These are phyloP conservation scores for Amaranthus cruentus DNA, from an alignment of 148 eudicot species.

Conservation along the genomic window DNA sequence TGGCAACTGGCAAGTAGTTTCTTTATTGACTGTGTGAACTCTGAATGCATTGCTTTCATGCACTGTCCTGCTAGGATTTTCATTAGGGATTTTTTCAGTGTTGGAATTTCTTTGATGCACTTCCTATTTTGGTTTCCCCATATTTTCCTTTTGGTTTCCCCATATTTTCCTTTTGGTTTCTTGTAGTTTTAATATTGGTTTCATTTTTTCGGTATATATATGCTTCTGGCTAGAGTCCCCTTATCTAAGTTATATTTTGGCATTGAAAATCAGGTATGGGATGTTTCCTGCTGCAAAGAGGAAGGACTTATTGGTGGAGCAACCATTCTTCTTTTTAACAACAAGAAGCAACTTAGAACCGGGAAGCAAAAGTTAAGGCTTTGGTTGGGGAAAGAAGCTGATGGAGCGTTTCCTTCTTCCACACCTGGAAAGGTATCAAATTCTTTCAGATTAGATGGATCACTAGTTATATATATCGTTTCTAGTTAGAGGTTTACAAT, in stretches of 20 bases:
- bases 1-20: background rate
- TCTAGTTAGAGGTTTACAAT: slow-evolving; percentile 8
- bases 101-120: background rate
- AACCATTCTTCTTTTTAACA: slow-evolving; percentile 83
- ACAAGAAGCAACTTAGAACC: slow-evolving; percentile 90
- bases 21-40: background rate
- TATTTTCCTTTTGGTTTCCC: background rate
- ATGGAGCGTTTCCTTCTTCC: slow-evolving; percentile 67
- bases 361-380: slow-evolving; percentile 96
- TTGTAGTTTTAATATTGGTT: background rate
- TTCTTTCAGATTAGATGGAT: slow-evolving; percentile 1
- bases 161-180: background rate
- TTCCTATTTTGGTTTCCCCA: background rate
- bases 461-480: background rate
- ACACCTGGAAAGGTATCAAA: slow-evolving; percentile 87
- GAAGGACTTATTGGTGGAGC: slow-evolving; percentile 96
- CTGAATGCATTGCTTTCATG: background rate
- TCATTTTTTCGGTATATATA: background rate
- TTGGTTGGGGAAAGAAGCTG: slow-evolving; percentile 85
- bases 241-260: background rate
- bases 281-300: slow-evolving; percentile 80
- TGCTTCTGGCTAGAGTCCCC: background rate
- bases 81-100: background rate
- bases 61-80: background rate
- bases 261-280: slow-evolving; percentile 62